Evolutionary conservation across 257 asterid species (phyloP).

Genomic region (Solanum dulcamara): DNA sequence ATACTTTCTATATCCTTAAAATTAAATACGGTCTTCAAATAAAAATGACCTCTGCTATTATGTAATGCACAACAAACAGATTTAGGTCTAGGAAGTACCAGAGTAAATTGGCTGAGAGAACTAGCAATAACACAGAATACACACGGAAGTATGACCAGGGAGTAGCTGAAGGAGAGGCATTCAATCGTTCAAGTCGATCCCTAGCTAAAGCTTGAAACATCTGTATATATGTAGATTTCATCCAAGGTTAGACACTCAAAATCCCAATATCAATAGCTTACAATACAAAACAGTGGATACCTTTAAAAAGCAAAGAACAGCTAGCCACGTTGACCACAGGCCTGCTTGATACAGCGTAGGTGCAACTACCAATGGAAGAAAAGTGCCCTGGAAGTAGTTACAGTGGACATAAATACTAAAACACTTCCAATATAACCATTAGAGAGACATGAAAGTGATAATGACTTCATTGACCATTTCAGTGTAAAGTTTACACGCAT

Average conservation of each 20-base stretch:
- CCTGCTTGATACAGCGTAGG: constrained; percentile 70
- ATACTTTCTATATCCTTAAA: not conserved
- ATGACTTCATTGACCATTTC: not conserved
- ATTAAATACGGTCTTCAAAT: not conserved
- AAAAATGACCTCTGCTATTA: not conserved
- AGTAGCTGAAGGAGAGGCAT: constrained; percentile 86
- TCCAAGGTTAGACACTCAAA: not conserved
- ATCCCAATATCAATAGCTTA: not conserved
- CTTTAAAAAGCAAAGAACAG: constrained; percentile 79
- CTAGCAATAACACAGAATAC: constrained; percentile 76
- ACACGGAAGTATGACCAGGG: constrained; percentile 89
- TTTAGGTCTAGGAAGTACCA: constrained; percentile 39
- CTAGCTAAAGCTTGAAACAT: constrained; percentile 97
- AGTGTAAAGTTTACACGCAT: not conserved
- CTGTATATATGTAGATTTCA: constrained; percentile 19
- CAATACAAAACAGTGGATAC: constrained; percentile 18
- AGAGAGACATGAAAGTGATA: not conserved
- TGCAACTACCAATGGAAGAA: constrained; percentile 83
- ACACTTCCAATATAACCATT: not conserved
- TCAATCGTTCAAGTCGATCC: constrained; percentile 89
- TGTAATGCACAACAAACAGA: not conserved
- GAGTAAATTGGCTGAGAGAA: constrained; percentile 60
- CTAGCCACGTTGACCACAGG: constrained; percentile 79
- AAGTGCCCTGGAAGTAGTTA: constrained; percentile 66
- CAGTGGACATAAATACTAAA: not conserved